These are phyloP conservation scores for Vaccinium myrtillus DNA, from an alignment of 148 eudicot genomes.

Conservation along the genomic window DNA sequence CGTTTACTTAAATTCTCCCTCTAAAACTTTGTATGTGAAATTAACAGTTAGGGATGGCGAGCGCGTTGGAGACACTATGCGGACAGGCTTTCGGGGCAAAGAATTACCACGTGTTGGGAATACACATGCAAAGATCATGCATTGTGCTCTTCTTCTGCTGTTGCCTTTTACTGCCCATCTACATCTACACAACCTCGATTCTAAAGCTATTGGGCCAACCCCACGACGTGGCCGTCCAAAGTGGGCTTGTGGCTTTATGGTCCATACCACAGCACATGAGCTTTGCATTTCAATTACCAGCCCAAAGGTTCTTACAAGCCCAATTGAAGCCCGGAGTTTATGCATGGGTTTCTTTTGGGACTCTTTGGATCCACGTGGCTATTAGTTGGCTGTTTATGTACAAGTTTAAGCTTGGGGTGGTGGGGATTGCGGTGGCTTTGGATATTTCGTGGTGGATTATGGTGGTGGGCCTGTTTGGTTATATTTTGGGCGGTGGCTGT, in stretches of 20 bases:
- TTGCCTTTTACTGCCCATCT: constrained; percentile 31
- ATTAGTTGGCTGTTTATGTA: constrained; percentile 35
- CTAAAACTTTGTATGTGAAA: too few species aligned
- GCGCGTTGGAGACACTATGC: constrained; percentile 48
- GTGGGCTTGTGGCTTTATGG: constrained; percentile 33
- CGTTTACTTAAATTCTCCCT: too few species aligned
- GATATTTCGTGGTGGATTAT: constrained; percentile 42
- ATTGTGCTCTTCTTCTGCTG: constrained; percentile 32
- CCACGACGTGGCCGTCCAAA: constrained; percentile 33
- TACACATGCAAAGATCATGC: constrained; percentile 52
- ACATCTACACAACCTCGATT: constrained; percentile 33
- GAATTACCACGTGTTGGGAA: constrained; percentile 44
- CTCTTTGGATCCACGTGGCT: constrained; percentile 28
- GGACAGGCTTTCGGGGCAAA: constrained; percentile 54
- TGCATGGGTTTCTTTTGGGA: constrained; percentile 34
- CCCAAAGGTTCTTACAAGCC: constrained; percentile 39
- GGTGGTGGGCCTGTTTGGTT: constrained; percentile 32
- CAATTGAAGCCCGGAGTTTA: constrained; percentile 36
- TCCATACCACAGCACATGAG: constrained; percentile 45
- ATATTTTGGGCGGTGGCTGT: constrained; percentile 36
- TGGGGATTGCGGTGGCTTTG: constrained; percentile 31
- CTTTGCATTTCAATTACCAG: constrained; percentile 41
- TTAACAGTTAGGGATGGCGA: constrained; percentile 45
- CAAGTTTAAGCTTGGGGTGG: constrained; percentile 30
- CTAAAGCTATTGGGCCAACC: constrained; percentile 42